Base-by-base conservation (phyloP, 2,329 filamentous ascomycete species). In the Beauveria pseudobassiana region DNA sequence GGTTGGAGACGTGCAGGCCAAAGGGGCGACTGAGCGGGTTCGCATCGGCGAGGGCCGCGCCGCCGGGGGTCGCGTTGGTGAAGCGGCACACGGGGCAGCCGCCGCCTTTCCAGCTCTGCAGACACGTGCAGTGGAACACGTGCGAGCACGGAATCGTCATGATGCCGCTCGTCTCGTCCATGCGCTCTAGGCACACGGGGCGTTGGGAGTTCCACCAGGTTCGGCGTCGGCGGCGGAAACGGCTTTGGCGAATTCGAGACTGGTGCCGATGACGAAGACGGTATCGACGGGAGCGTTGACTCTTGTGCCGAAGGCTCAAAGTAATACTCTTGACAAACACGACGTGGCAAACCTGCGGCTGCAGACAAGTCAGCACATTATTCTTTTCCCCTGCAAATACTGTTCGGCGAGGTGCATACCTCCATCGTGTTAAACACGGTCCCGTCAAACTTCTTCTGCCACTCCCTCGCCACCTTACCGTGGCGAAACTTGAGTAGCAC, bases 101-200 rank as follows among this genome's bases (percentile, higher is more conserved):
- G 28, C 87, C 89, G 5, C 93, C 93, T 71, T 90, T 91, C 95
- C 95, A 99, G 71, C 95, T 98, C 70, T 96, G 90, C 1, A 99
- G 80, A 74, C 95, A 99, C 1, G 88, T 93, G 71, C 95, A 98
- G 73, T 99, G 95, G 71, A 99, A 99, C 57, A 98, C 91, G 69
- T 99, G 95, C 70, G 98, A 93, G 72, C 95, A 99, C 34, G 96
- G 87, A 46, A 98, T 98, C 1, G 95, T 99, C 71, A 99, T 85
- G 2, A 99, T 80, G 0, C 95, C 95, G 0, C 92, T 96, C 0
- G 93, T 97, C 72, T 98, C 93, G 70, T 99, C 95, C 95, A 99
- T 99, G 53, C 93, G 88, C 73, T 99, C 95, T 5, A 99, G 82
- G 67, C 95, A 99, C 10, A 99, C 95, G 0, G 95, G 93, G 66